phyloP scores from a whole-genome alignment of 441 rosid genomes.

The Mallotus japonicus region DNA sequence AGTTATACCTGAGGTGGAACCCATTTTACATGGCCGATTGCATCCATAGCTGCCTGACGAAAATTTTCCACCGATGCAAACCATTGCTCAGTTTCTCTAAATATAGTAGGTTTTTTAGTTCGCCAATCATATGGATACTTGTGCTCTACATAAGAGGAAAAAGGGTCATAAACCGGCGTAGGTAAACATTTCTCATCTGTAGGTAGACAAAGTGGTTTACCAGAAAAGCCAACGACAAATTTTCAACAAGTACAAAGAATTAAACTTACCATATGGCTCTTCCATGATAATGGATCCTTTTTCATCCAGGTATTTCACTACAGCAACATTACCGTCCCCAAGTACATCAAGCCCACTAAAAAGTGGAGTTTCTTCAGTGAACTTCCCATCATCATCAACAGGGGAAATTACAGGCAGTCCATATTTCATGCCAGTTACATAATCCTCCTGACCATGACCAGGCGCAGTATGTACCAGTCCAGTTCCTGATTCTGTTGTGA shows the following conservation, averaged over 20 bases:
- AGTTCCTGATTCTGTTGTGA: conserved; percentile 97
- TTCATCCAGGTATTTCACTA: conserved; percentile 74
- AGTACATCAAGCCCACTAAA: conserved; percentile 94
- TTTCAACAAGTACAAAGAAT: neutral
- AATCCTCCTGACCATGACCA: conserved; percentile 99
- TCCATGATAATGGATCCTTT: conserved; percentile 74
- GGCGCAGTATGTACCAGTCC: conserved; percentile 99
- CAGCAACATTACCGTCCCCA: conserved; percentile 86
- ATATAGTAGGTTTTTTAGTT: conserved; percentile 91
- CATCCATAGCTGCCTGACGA: conserved; percentile 78
- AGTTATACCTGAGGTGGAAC: conserved; percentile 83
- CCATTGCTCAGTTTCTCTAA: conserved; percentile 99
- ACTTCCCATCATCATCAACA: conserved; percentile 88
- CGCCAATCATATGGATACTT: conserved; percentile 99
- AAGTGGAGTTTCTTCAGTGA: conserved; percentile 87
- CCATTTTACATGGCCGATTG: conserved; percentile 83
- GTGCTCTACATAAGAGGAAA: conserved; percentile 54
- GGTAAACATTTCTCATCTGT: conserved; percentile 14
- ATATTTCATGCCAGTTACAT: conserved; percentile 82
- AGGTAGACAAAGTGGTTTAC: neutral
- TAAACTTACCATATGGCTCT: conserved; percentile 77
- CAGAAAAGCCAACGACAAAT: neutral
- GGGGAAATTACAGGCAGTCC: conserved; percentile 83
- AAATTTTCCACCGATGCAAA: conserved; percentile 98
- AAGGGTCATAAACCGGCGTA: conserved; percentile 16